These are phyloP conservation scores for Cryoendolithus antarcticus DNA, from an alignment of 2,329 filamentous ascomycete genomes.

Conservation along the genomic window DNA sequence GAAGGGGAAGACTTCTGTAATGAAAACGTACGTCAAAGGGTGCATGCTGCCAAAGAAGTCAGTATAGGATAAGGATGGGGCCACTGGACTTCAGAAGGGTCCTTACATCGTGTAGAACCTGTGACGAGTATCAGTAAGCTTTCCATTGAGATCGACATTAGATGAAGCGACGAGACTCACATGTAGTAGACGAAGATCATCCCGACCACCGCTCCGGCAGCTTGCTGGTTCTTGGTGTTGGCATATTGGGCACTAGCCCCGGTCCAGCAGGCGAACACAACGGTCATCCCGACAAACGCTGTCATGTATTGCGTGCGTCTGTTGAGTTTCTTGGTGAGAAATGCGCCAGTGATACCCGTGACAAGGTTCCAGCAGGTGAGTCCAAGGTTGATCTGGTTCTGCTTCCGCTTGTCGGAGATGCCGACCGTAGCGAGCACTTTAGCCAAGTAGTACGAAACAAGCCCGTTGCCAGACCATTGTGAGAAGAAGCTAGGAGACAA, in stretches of 20 bases:
- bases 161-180: not conserved
- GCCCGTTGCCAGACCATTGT: slow-evolving; percentile 41
- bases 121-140: too few species aligned
- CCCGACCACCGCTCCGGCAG: slow-evolving; percentile 3
- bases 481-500: slow-evolving; percentile 29
- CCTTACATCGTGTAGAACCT: slow-evolving; percentile 3
- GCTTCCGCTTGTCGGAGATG: slow-evolving; percentile 16
- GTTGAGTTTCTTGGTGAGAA: slow-evolving; percentile 3
- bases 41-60: not conserved
- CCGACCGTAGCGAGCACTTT: slow-evolving; percentile 19
- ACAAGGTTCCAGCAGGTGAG: slow-evolving; percentile 6
- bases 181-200: slow-evolving; percentile 6
- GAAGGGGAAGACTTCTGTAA: slow-evolving; percentile 6
- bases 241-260: slow-evolving; percentile 4
- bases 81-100: too few species aligned
- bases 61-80: too few species aligned
- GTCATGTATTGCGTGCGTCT: slow-evolving; percentile 11
- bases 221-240: slow-evolving; percentile 3
- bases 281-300: slow-evolving; percentile 9
- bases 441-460: slow-evolving; percentile 25
- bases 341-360: slow-evolving; percentile 3
- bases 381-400: slow-evolving; percentile 24
- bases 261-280: slow-evolving; percentile 4
- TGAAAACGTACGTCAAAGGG: slow-evolving; percentile 6
- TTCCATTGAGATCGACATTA: too few species aligned